Conservation (phyloP, 495 filamentous ascomycete species). For the Lentithecium fluviatile region DNA sequence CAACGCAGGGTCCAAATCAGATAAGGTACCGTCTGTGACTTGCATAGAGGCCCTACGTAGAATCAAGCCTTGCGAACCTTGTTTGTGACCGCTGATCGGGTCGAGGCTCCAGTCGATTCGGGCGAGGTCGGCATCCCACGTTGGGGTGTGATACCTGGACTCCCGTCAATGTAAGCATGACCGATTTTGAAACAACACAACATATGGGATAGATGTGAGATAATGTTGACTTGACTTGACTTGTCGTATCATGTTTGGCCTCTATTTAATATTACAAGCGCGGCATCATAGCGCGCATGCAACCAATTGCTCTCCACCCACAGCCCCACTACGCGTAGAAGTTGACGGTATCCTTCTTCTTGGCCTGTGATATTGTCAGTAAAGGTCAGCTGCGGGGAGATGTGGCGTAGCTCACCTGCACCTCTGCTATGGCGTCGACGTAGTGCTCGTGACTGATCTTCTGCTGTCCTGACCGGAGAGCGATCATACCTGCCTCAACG, state of each 20-base stretch:
- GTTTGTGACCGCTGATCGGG: background rate
- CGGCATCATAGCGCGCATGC: conserved; percentile 15
- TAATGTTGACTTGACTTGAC: background rate
- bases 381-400: background rate
- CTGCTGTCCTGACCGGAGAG: conserved; percentile 81
- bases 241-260: background rate
- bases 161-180: background rate
- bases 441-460: conserved; percentile 99
- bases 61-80: too few relatives aligned
- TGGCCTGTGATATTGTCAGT: conserved; percentile 48
- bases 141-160: background rate
- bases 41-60: conserved; percentile 3
- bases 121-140: conserved; percentile 1
- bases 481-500: conserved; percentile 99
- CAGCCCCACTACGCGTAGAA: conserved; percentile 34
- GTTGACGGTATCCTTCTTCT: conserved; percentile 87
- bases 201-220: background rate
- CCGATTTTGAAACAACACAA: too few relatives aligned
- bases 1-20: conserved; percentile 15
- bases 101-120: background rate
- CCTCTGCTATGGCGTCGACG: conserved; percentile 96
- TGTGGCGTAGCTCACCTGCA: conserved; percentile 57
- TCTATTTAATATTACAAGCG: conserved; percentile 33
- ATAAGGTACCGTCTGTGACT: conserved; percentile 28
- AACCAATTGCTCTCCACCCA: background rate